phyloP scores from a whole-genome alignment of 2,329 filamentous ascomycete species.

The Phoma sp. region DNA sequence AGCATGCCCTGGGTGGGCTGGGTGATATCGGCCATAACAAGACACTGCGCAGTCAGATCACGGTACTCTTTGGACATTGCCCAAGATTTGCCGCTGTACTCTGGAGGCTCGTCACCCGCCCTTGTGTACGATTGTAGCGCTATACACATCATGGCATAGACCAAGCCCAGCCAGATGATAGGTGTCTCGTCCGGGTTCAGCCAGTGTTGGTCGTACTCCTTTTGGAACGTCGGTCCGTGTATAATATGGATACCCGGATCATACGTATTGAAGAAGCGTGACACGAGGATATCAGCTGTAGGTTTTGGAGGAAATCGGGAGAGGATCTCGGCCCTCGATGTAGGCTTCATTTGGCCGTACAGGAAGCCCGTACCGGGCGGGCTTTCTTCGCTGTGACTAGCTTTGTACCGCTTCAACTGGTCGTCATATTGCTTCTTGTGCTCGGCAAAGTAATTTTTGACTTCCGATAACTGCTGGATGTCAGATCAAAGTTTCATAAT shows the following conservation, averaged over 20 bases:
- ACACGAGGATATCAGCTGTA: slow-evolving; percentile 82
- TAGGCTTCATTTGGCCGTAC: slow-evolving; percentile 72
- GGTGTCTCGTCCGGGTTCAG: slow-evolving; percentile 73
- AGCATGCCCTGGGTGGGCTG: slow-evolving; percentile 75
- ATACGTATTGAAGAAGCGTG: slow-evolving; percentile 87
- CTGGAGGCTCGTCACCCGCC: slow-evolving; percentile 78
- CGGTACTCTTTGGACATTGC: slow-evolving; percentile 64
- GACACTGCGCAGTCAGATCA: slow-evolving; percentile 76
- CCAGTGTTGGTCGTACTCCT: slow-evolving; percentile 71
- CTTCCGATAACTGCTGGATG: slow-evolving; percentile 74
- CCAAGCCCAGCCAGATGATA: slow-evolving; percentile 78
- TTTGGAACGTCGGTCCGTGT: slow-evolving; percentile 78
- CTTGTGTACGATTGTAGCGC: slow-evolving; percentile 81
- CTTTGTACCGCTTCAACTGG: slow-evolving; percentile 77
- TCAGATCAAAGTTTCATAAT: slow-evolving; percentile 12
- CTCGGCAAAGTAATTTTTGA: slow-evolving; percentile 84
- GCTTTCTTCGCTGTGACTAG: slow-evolving; percentile 64
- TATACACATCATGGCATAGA: slow-evolving; percentile 78
- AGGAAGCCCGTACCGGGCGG: slow-evolving; percentile 76
- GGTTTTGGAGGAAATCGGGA: slow-evolving; percentile 80
- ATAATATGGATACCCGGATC: slow-evolving; percentile 66
- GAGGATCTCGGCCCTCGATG: slow-evolving; percentile 78
- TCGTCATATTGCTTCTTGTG: slow-evolving; percentile 90
- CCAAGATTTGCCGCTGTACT: slow-evolving; percentile 72
- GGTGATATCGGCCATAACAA: slow-evolving; percentile 78